phyloP scores from a whole-genome alignment of 179 eudicot genomes.

The Drosera spatulata region DNA sequence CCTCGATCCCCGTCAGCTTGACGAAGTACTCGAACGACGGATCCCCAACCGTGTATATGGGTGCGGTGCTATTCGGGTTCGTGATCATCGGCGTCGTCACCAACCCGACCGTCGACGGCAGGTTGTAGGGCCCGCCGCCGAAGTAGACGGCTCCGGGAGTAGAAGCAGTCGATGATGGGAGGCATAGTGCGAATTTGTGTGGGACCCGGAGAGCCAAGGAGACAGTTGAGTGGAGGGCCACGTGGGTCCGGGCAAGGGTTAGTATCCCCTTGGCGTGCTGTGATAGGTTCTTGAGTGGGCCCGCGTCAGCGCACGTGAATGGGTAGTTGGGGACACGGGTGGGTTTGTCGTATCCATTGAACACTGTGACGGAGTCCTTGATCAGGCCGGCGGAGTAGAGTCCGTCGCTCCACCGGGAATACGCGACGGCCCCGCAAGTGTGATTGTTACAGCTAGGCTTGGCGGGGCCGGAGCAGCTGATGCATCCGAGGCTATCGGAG shows the following conservation, averaged over 20 bases:
- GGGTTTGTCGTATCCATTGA: too few species aligned
- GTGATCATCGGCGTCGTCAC: constrained; percentile 25
- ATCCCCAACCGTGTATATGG: constrained; percentile 1
- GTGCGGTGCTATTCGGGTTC: constrained; percentile 19
- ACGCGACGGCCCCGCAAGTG: too few species aligned
- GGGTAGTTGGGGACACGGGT: constrained; percentile 12
- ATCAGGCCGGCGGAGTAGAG: too few species aligned
- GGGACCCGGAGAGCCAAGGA: constrained; percentile 13
- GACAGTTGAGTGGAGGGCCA: constrained; percentile 25
- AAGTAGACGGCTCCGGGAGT: constrained; percentile 34
- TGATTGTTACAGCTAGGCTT: too few species aligned
- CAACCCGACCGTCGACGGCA: constrained; percentile 6
- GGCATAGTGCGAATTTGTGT: constrained; percentile 36
- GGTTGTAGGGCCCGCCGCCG: constrained; percentile 32
- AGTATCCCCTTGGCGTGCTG: constrained; percentile 24
- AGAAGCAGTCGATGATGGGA: constrained; percentile 19
- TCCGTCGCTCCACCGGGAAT: too few species aligned
- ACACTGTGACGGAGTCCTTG: too few species aligned
- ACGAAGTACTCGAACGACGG: constrained; percentile 27
- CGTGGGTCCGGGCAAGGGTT: constrained; percentile 21
- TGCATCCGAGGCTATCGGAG: constrained; percentile 2
- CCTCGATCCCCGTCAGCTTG: constrained; percentile 24
- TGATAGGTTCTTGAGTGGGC: constrained; percentile 25
- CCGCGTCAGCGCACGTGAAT: constrained; percentile 20
- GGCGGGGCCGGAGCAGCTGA: neutral